Conservation (phyloP, 305 asterid species). For the Ilex paraguariensis region DNA sequence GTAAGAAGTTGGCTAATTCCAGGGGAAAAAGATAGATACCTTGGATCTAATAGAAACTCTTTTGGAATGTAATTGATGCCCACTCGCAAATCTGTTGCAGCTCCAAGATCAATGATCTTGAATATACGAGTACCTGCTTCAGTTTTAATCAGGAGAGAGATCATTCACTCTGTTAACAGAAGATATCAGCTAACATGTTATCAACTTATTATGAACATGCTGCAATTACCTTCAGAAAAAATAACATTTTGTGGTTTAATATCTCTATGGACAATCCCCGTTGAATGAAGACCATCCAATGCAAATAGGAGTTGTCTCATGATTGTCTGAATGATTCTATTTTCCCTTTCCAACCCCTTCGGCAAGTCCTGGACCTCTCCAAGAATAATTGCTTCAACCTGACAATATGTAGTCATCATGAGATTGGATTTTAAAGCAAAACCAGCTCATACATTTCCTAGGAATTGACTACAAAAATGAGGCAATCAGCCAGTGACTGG, state of each 20-base stretch:
- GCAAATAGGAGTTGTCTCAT: constrained; percentile 86
- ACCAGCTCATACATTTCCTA: no score
- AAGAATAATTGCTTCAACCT: constrained; percentile 87
- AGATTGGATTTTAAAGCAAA: not conserved
- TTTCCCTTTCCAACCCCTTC: constrained; percentile 91
- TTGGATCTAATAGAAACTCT: constrained; percentile 90
- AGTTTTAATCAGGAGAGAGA: constrained; percentile 8
- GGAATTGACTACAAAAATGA: no score
- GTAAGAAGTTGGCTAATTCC: no score
- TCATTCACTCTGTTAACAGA: not conserved
- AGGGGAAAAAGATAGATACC: constrained; percentile 35
- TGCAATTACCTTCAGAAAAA: constrained; percentile 74
- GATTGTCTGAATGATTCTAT: constrained; percentile 80
- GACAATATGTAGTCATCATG: constrained; percentile 13
- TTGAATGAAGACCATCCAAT: constrained; percentile 83
- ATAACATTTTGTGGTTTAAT: constrained; percentile 91
- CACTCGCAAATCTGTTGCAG: constrained; percentile 93
- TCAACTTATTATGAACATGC: no score
- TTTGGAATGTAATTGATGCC: constrained; percentile 96
- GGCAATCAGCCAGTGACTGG: no score
- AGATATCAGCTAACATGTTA: no score
- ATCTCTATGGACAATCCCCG: constrained; percentile 95
- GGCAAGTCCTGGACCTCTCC: constrained; percentile 63
- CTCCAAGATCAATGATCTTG: constrained; percentile 96
- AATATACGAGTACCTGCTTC: constrained; percentile 68